Conservation (phyloP, 441 rosid species). For the Corymbia calophylla region DNA sequence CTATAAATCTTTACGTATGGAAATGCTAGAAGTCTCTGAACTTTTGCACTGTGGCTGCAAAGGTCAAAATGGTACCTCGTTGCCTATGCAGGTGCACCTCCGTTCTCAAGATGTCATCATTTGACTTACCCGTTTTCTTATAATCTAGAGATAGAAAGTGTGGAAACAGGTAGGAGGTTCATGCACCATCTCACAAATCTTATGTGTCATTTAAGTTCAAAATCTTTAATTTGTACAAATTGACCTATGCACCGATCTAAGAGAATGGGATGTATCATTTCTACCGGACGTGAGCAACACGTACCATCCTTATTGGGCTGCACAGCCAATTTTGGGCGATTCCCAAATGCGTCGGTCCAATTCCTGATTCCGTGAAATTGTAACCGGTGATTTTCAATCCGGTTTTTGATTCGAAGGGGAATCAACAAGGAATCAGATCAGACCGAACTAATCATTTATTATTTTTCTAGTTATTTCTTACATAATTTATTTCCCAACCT, state of each 20-base stretch:
- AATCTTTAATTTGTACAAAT: background rate
- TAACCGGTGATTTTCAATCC: too few species aligned
- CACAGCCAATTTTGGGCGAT: too few species aligned
- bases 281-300: too few species aligned
- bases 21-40: background rate
- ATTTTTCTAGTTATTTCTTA: too few species aligned
- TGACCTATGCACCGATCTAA: background rate
- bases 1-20: background rate
- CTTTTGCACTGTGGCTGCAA: background rate
- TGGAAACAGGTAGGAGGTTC: background rate
- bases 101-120: rapidly evolving
- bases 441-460: too few species aligned
- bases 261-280: background rate
- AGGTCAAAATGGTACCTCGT: background rate
- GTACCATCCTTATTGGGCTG: too few species aligned
- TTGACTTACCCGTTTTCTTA: background rate
- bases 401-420: too few species aligned
- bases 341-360: too few species aligned
- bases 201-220: background rate
- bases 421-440: too few species aligned
- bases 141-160: background rate
- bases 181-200: background rate
- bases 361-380: too few species aligned
- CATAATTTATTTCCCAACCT: too few species aligned
- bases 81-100: background rate